Conservation (phyloP, 257 asterid species). For the Forsythia suspensa region DNA sequence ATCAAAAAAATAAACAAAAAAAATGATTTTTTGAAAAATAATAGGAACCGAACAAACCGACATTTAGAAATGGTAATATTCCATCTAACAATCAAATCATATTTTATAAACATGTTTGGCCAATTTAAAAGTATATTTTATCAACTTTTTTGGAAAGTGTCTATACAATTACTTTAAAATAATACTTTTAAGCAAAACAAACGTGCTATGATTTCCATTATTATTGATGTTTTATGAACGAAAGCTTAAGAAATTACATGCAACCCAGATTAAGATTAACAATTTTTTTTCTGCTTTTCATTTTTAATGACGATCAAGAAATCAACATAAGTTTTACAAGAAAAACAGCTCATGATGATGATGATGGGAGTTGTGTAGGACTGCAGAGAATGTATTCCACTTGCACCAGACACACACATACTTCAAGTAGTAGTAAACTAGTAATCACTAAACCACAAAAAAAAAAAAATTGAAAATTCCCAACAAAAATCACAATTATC, state of each 20-base stretch:
- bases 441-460: neutral
- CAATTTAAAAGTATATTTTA: no score
- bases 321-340: constrained; percentile 3
- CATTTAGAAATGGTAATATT: no score
- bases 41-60: no score
- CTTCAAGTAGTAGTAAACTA: neutral
- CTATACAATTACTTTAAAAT: no score
- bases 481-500: neutral
- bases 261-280: neutral
- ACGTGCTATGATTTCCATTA: neutral
- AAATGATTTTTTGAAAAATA: no score
- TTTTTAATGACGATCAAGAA: neutral
- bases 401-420: constrained; percentile 2
- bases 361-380: constrained; percentile 14
- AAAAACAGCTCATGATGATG: constrained; percentile 12
- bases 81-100: no score
- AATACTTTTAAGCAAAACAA: neutral
- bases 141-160: no score
- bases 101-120: no score
- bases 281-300: neutral
- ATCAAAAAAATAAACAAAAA: no score
- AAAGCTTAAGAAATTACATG: neutral
- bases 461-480: neutral
- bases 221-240: neutral
- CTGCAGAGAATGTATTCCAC: constrained; percentile 17